These are phyloP conservation scores for Sonneratia caseolaris DNA, from an alignment of 345 rosid species.

Conservation along the genomic window DNA sequence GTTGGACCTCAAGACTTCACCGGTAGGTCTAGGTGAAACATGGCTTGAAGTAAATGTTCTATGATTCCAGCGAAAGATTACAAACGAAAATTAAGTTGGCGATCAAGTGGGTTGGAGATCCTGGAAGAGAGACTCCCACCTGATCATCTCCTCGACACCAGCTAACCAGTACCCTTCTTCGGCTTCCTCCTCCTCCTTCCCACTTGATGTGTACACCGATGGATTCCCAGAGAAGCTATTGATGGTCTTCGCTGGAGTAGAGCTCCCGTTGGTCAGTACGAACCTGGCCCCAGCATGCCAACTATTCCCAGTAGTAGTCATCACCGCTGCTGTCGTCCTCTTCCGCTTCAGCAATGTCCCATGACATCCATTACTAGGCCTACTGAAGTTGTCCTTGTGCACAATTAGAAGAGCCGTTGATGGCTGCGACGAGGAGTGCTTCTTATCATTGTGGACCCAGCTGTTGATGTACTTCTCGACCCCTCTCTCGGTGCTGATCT, in stretches of 20 bases:
- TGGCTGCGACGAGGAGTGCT: conserved; percentile 24
- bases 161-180: conserved; percentile 32
- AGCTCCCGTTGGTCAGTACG: conserved; percentile 47
- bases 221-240: conserved; percentile 33
- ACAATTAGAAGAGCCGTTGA: conserved; percentile 6
- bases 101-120: conserved; percentile 65
- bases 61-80: no score
- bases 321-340: conserved; percentile 30
- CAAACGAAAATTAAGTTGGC: neutral
- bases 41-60: no score
- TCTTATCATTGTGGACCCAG: conserved; percentile 32
- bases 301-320: neutral
- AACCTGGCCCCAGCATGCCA: conserved; percentile 23
- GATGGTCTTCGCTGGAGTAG: conserved; percentile 18
- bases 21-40: no score
- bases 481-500: conserved; percentile 35
- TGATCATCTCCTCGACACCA: conserved; percentile 41
- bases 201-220: conserved; percentile 18
- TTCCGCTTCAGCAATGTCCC: conserved; percentile 62
- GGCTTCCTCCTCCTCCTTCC: conserved; percentile 21
- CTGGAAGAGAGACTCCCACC: conserved; percentile 94
- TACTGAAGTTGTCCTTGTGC: conserved; percentile 11
- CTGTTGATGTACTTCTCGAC: conserved; percentile 37
- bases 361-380: conserved; percentile 25
- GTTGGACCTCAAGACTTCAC: no score